Evolutionary conservation across 1,284 basidiomycete species (phyloP).

Genomic region (Phaffia rhodozyma): DNA sequence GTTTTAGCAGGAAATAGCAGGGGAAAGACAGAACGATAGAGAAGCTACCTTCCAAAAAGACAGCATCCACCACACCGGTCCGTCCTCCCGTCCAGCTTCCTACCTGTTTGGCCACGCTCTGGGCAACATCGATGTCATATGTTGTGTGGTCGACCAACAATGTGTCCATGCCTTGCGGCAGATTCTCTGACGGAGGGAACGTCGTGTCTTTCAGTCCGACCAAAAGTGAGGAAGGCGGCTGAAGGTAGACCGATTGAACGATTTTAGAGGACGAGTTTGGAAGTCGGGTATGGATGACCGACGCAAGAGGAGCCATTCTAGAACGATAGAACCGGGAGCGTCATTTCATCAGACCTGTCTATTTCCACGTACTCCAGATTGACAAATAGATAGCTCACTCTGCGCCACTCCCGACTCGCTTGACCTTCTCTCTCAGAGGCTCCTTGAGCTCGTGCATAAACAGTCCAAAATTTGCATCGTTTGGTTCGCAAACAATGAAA

Average conservation of each 20-base stretch:
- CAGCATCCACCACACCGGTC: slow-evolving; percentile 32
- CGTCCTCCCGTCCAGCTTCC: slow-evolving; percentile 22
- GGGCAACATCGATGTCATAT: slow-evolving; percentile 30
- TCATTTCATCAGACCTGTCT: not conserved
- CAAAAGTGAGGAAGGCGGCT: slow-evolving; percentile 21
- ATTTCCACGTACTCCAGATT: not conserved
- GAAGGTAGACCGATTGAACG: slow-evolving; percentile 36
- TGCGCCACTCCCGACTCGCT: slow-evolving; percentile 23
- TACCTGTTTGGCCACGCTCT: slow-evolving; percentile 26
- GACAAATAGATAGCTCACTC: slow-evolving; percentile 14
- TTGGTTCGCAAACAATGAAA: slow-evolving; percentile 32
- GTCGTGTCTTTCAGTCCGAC: slow-evolving; percentile 16
- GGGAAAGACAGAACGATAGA: not conserved
- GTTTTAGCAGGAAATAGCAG: too few species aligned
- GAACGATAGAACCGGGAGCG: not conserved
- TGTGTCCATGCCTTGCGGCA: slow-evolving; percentile 22
- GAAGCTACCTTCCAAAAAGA: slow-evolving; percentile 30
- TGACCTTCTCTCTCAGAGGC: slow-evolving; percentile 22
- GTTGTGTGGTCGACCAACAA: slow-evolving; percentile 34
- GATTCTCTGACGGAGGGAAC: slow-evolving; percentile 13
- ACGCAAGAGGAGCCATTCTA: slow-evolving; percentile 33
- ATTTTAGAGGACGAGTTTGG: slow-evolving; percentile 35
- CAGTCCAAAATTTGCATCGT: slow-evolving; percentile 23
- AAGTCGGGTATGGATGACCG: slow-evolving; percentile 40
- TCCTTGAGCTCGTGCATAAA: slow-evolving; percentile 25